A percentile compares a stretch with the other conserved stretches of the same genome.
These are phyloP conservation scores for Xylariaceae sp. DNA, from an alignment of 2,329 filamentous ascomycete species.

Conservation along the genomic window DNA sequence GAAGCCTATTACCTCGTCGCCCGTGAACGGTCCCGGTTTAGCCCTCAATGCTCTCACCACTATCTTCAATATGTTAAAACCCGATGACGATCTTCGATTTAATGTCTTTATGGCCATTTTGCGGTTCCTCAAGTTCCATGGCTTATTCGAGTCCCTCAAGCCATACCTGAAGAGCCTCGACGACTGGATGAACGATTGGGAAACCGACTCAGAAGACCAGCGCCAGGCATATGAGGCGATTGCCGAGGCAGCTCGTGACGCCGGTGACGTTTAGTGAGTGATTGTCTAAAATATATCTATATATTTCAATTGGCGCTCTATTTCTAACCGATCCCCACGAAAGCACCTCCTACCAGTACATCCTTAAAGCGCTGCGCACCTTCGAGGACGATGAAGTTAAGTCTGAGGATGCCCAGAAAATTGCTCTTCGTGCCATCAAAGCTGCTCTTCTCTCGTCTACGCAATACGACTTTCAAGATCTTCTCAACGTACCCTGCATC, in stretches of 20 bases:
- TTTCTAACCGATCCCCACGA: constrained; percentile 11
- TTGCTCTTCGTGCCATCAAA: constrained; percentile 64
- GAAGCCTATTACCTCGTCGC: constrained; percentile 84
- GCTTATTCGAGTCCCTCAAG: constrained; percentile 82
- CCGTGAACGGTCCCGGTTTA: constrained; percentile 81
- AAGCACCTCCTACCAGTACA: constrained; percentile 70
- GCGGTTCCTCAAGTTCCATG: constrained; percentile 75
- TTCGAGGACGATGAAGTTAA: constrained; percentile 64
- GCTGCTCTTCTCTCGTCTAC: constrained; percentile 58
- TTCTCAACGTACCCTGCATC: constrained; percentile 80
- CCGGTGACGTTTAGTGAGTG: constrained; percentile 76
- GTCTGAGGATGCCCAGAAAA: constrained; percentile 64
- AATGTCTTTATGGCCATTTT: constrained; percentile 91
- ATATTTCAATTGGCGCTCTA: constrained; percentile 10
- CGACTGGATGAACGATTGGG: constrained; percentile 82
- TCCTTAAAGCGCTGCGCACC: constrained; percentile 65
- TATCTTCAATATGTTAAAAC: constrained; percentile 90
- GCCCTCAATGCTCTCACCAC: constrained; percentile 91
- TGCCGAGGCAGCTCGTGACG: constrained; percentile 78
- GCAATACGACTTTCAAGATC: constrained; percentile 77
- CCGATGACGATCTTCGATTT: constrained; percentile 79
- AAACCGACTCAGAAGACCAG: constrained; percentile 79
- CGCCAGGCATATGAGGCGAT: constrained; percentile 85
- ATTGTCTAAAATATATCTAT: not conserved
- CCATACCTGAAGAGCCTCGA: constrained; percentile 84